Evolutionary conservation across 306 rosid genomes (phyloP).

Genomic region (Calophaca sinica): DNA sequence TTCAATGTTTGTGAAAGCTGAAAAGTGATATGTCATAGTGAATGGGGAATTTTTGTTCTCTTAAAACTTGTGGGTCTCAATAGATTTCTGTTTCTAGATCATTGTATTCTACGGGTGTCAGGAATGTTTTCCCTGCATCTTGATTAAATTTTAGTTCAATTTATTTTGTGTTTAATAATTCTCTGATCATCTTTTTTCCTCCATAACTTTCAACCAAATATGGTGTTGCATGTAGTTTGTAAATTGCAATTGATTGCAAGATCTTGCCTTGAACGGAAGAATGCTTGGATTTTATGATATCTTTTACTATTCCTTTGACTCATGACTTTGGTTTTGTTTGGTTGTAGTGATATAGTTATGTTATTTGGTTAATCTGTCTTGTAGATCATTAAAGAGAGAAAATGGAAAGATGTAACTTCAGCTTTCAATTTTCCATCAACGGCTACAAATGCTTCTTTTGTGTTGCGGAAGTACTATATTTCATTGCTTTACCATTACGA

Average conservation of each 20-base stretch:
- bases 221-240: slow-evolving; percentile 19
- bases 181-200: not conserved
- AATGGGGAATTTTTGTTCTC: no score
- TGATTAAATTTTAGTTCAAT: slow-evolving; percentile 5
- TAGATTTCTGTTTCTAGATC: no score
- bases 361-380: slow-evolving; percentile 38
- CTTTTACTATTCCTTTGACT: not conserved
- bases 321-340: slow-evolving; percentile 24
- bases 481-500: slow-evolving; percentile 85
- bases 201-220: slow-evolving; percentile 21
- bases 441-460: slow-evolving; percentile 94
- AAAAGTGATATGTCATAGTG: not conserved
- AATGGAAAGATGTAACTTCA: slow-evolving; percentile 92
- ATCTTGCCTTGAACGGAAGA: slow-evolving; percentile 5
- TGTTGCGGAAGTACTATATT: slow-evolving; percentile 82
- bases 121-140: not conserved
- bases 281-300: not conserved
- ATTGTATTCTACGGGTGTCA: not conserved
- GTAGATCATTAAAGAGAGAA: slow-evolving; percentile 79
- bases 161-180: not conserved
- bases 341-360: slow-evolving; percentile 26
- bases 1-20: slow-evolving; percentile 4
- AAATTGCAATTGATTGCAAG: slow-evolving; percentile 11
- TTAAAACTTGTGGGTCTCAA: no score
- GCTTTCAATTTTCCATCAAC: slow-evolving; percentile 93